Conservation (phyloP, 768 basidiomycete species). For the Chlorophyllum brunneum region DNA sequence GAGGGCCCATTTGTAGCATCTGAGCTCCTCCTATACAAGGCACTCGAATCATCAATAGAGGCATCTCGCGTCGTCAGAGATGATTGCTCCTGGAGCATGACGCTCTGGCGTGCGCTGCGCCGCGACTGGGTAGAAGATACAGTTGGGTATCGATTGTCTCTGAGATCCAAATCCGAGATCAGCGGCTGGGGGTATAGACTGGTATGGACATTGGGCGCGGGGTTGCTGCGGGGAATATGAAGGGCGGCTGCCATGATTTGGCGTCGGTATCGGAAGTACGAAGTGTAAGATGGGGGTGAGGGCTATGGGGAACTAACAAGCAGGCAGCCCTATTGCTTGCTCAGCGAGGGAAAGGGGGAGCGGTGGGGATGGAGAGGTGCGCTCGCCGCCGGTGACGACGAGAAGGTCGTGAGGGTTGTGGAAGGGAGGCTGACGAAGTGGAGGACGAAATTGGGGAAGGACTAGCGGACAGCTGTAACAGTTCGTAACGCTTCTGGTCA, state of each 20-base stretch:
- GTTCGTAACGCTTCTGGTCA: conserved; percentile 8
- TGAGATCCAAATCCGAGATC: conserved; percentile 58
- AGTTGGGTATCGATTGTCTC: conserved; percentile 56
- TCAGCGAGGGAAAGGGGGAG: background rate
- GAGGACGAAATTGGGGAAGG: background rate
- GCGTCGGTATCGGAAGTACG: background rate
- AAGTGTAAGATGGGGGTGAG: conserved; percentile 7
- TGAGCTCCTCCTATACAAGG: conserved; percentile 16
- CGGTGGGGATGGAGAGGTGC: background rate
- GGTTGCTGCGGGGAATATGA: conserved; percentile 40
- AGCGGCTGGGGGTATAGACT: conserved; percentile 50
- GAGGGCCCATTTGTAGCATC: conserved; percentile 15
- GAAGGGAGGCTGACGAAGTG: conserved; percentile 4
- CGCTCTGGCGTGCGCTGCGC: conserved; percentile 2
- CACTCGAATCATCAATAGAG: conserved; percentile 15
- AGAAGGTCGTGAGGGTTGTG: conserved; percentile 3
- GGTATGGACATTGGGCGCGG: conserved; percentile 28
- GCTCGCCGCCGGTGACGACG: conserved; percentile 12
- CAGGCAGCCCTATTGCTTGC: background rate
- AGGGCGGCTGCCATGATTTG: conserved; percentile 48
- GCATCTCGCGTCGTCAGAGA: conserved; percentile 22
- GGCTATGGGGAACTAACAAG: conserved; percentile 3
- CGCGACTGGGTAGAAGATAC: conserved; percentile 27
- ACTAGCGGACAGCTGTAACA: conserved; percentile 3
- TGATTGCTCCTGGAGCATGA: background rate